These are phyloP conservation scores for Nicotiana otophora DNA, from an alignment of 257 asterid genomes.

Conservation along the genomic window DNA sequence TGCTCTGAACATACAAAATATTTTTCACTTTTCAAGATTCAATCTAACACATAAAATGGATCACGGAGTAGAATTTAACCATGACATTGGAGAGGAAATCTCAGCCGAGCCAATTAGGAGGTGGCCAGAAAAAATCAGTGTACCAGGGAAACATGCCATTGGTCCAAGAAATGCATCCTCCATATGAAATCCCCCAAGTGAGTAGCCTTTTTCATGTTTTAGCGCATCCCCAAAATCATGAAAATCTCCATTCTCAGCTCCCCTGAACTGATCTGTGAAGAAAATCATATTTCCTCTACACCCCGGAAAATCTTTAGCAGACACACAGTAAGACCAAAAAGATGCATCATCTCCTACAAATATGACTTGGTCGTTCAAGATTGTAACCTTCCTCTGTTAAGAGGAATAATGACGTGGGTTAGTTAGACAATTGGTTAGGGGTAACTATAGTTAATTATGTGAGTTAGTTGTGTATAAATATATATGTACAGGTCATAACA, in stretches of 20 bases:
- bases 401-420: no score
- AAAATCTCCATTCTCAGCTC: neutral
- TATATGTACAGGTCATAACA: no score
- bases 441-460: no score
- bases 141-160: slow-evolving; percentile 1
- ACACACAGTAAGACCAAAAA: neutral
- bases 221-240: neutral
- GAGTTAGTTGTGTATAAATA: no score
- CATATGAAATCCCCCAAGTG: neutral
- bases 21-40: neutral
- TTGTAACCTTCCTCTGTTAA: neutral
- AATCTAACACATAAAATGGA: neutral
- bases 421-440: no score
- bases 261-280: neutral
- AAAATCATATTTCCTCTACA: neutral
- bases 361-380: neutral
- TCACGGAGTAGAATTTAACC: neutral
- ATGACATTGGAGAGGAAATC: neutral
- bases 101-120: neutral
- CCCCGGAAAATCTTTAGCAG: slow-evolving; percentile 1
- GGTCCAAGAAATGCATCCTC: neutral
- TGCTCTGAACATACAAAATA: neutral
- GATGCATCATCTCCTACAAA: neutral
- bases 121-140: slow-evolving; percentile 7
- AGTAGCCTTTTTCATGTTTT: neutral